phyloP scores from a whole-genome alignment of 2,329 filamentous ascomycete genomes.

The Intubia oerlemansii region DNA sequence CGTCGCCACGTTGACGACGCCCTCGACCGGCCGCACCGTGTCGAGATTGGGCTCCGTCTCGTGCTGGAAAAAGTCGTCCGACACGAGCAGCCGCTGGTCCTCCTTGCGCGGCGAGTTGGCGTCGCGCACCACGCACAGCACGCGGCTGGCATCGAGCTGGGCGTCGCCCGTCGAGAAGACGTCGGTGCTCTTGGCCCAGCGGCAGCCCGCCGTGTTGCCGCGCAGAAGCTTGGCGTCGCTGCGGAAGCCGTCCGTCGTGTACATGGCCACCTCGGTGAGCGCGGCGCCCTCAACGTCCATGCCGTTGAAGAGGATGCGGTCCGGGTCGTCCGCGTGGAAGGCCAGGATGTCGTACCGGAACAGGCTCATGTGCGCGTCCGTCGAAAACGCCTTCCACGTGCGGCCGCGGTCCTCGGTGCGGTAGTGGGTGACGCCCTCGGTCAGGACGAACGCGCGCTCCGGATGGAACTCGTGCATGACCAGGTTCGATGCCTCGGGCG shows the following conservation, averaged over 20 bases:
- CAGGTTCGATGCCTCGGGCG: slow-evolving; percentile 40
- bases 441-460: slow-evolving; percentile 62
- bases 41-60: slow-evolving; percentile 62
- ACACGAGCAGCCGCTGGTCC: slow-evolving; percentile 60
- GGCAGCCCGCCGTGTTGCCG: slow-evolving; percentile 51
- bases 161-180: slow-evolving; percentile 49
- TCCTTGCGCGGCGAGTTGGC: slow-evolving; percentile 47
- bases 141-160: slow-evolving; percentile 44
- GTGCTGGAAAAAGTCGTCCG: slow-evolving; percentile 62
- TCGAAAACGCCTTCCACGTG: slow-evolving; percentile 56
- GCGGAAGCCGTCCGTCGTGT: slow-evolving; percentile 74
- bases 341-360: slow-evolving; percentile 32
- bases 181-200: slow-evolving; percentile 65
- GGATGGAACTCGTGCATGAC: slow-evolving; percentile 61
- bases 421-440: slow-evolving; percentile 50
- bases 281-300: slow-evolving; percentile 43
- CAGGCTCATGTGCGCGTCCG: slow-evolving; percentile 32
- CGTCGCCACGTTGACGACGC: slow-evolving; percentile 60
- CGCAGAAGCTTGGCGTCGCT: slow-evolving; percentile 41
- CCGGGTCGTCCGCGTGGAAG: slow-evolving; percentile 68
- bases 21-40: slow-evolving; percentile 49
- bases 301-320: slow-evolving; percentile 71
- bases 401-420: slow-evolving; percentile 67
- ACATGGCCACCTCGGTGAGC: slow-evolving; percentile 43
- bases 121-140: slow-evolving; percentile 64